Percentiles rank a stretch among this genome's conserved stretches.
Conservation (phyloP, 1,284 basidiomycete species). For the Mycosarcoma mackinlayi region DNA sequence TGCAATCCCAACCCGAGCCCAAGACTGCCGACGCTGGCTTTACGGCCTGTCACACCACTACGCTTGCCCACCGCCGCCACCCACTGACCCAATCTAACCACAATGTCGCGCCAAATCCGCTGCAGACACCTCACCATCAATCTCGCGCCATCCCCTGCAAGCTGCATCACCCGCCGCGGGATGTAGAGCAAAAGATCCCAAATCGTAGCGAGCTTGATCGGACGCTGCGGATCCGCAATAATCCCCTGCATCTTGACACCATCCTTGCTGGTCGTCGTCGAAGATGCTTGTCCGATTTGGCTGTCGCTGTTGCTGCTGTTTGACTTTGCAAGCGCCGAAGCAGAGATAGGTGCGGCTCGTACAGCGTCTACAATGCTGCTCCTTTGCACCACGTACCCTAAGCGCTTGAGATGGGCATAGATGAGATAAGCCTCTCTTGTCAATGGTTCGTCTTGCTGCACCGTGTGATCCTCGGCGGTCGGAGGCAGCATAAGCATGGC, state of each 20-base stretch:
- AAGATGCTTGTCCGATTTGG: too few species aligned
- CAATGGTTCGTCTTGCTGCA: slow-evolving; percentile 75
- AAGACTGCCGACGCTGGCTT: slow-evolving; percentile 3
- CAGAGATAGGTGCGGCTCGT: slow-evolving; percentile 28
- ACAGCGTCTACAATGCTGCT: slow-evolving; percentile 67
- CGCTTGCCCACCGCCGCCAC: neutral
- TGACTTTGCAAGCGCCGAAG: slow-evolving; percentile 18
- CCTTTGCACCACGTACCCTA: slow-evolving; percentile 89
- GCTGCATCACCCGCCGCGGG: slow-evolving; percentile 39
- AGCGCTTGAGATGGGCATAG: slow-evolving; percentile 87
- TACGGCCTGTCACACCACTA: neutral
- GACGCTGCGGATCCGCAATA: slow-evolving; percentile 49
- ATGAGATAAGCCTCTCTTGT: slow-evolving; percentile 89
- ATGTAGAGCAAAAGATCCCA: slow-evolving; percentile 52
- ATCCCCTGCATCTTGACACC: slow-evolving; percentile 15
- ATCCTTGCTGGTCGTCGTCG: too few species aligned
- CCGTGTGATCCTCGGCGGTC: slow-evolving; percentile 53
- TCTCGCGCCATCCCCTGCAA: slow-evolving; percentile 13
- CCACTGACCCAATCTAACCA: neutral
- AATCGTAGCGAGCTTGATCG: slow-evolving; percentile 47
- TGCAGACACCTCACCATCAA: slow-evolving; percentile 1
- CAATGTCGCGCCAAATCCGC: slow-evolving; percentile 1
- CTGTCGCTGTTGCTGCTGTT: slow-evolving; percentile 1
- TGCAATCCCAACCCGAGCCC: slow-evolving; percentile 7
- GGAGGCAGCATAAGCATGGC: slow-evolving; percentile 76